A percentile compares a stretch with the other conserved stretches of the same genome.
Evolutionary conservation across 2,329 filamentous ascomycete species (phyloP).

Genomic region (Coniochaeta sp.): DNA sequence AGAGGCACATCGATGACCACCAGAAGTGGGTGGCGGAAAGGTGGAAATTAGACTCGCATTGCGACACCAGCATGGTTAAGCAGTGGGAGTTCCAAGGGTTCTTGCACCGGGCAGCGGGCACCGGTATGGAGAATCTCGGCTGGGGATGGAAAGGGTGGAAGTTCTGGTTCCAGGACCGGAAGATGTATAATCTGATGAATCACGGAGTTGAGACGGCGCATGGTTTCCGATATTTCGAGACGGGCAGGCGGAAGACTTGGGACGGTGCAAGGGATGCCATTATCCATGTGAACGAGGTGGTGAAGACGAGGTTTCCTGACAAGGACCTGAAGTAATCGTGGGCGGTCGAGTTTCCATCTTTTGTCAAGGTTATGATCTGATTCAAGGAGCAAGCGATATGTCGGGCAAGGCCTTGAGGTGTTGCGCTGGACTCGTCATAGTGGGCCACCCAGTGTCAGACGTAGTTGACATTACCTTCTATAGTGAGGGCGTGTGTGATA

Average conservation of each 20-base stretch:
- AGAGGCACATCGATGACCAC: slow-evolving; percentile 22
- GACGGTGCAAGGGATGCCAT: slow-evolving; percentile 27
- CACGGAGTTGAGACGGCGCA: slow-evolving; percentile 32
- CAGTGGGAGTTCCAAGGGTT: slow-evolving; percentile 28
- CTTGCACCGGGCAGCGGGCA: slow-evolving; percentile 32
- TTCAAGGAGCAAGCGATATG: background rate
- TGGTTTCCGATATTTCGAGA: slow-evolving; percentile 32
- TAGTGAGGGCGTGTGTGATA: too few relatives aligned
- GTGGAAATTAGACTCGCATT: slow-evolving; percentile 15
- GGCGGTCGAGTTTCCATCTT: background rate
- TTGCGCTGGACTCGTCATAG: background rate
- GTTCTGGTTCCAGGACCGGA: slow-evolving; percentile 30
- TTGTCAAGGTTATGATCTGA: background rate
- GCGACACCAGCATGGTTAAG: slow-evolving; percentile 18
- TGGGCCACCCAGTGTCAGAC: too few relatives aligned
- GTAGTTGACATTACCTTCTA: too few relatives aligned
- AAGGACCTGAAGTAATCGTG: slow-evolving; percentile 4
- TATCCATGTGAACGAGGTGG: slow-evolving; percentile 18
- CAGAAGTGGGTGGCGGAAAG: slow-evolving; percentile 22
- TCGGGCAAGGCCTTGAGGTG: too few relatives aligned
- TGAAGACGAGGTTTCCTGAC: slow-evolving; percentile 6
- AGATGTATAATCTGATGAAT: slow-evolving; percentile 28
- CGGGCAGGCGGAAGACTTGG: slow-evolving; percentile 30
- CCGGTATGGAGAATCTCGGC: slow-evolving; percentile 31
- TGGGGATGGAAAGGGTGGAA: slow-evolving; percentile 30